Evolutionary conservation across 352 stramenopile genomes (phyloP).

Genomic region (Phytopythium litorale): DNA sequence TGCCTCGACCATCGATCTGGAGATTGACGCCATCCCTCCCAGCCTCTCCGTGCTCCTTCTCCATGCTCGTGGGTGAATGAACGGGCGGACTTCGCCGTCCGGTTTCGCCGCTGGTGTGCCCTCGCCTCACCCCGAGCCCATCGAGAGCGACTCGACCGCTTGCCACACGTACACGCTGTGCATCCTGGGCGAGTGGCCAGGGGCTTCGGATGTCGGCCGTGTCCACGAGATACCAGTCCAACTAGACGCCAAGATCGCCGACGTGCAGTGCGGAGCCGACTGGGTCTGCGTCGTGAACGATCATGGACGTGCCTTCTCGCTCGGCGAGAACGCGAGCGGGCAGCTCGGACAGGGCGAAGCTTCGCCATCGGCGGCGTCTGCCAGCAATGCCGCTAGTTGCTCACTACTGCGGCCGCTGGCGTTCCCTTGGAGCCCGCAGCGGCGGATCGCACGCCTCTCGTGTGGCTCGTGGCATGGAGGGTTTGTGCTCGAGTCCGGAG

Average conservation of each 20-base stretch:
- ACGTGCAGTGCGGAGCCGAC: conserved; percentile 41
- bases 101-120: neutral
- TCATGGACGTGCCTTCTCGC: conserved; percentile 41
- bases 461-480: conserved; percentile 54
- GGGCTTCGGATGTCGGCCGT: conserved; percentile 8
- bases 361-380: conserved; percentile 9
- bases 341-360: conserved; percentile 54
- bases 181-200: conserved; percentile 38
- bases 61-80: conserved; percentile 3
- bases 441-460: conserved; percentile 39
- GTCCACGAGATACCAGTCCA: conserved; percentile 39
- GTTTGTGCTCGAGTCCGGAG: conserved; percentile 50
- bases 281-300: conserved; percentile 53
- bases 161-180: conserved; percentile 49
- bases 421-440: conserved; percentile 19
- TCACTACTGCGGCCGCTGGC: conserved; percentile 17
- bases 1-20: too few relatives aligned
- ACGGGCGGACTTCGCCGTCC: conserved; percentile 2
- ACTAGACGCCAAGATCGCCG: conserved; percentile 36
- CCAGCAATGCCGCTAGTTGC: neutral
- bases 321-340: conserved; percentile 52
- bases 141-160: neutral
- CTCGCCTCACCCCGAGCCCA: neutral
- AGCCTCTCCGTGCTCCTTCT: neutral
- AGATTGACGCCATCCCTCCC: too few relatives aligned